phyloP scores from a whole-genome alignment of 768 basidiomycete species.

The Collybia sordida region DNA sequence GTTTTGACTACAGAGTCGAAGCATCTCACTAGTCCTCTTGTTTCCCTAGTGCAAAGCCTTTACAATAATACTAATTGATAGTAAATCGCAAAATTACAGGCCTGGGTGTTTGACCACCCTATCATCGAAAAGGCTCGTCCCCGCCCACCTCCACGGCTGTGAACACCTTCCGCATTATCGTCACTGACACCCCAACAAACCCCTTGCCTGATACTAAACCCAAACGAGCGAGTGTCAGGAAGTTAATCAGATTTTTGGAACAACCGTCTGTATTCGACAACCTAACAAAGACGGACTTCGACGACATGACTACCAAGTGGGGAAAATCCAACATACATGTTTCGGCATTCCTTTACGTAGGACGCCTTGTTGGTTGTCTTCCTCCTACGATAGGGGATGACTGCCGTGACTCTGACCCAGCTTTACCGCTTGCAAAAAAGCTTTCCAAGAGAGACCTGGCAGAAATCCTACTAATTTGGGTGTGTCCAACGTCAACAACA shows the following conservation, averaged over 20 bases:
- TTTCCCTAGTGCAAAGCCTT: too few species aligned
- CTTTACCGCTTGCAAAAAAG: background rate
- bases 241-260: constrained; percentile 1
- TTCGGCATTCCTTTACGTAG: constrained; percentile 4
- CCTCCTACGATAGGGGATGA: background rate
- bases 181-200: background rate
- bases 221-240: background rate
- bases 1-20: too few species aligned
- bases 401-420: background rate
- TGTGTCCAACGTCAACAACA: too few species aligned
- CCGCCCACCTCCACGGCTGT: background rate
- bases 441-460: background rate
- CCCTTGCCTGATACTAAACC: background rate
- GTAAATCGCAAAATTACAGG: too few species aligned
- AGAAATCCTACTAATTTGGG: background rate
- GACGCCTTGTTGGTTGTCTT: constrained; percentile 2
- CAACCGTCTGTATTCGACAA: background rate
- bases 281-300: background rate
- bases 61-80: too few species aligned
- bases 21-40: too few species aligned
- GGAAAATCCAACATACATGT: background rate
- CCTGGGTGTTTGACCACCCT: too few species aligned
- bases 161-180: background rate
- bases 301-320: background rate
- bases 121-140: background rate